Conservation (phyloP, 805 yeast genomes). For the Lachancea sp. region DNA sequence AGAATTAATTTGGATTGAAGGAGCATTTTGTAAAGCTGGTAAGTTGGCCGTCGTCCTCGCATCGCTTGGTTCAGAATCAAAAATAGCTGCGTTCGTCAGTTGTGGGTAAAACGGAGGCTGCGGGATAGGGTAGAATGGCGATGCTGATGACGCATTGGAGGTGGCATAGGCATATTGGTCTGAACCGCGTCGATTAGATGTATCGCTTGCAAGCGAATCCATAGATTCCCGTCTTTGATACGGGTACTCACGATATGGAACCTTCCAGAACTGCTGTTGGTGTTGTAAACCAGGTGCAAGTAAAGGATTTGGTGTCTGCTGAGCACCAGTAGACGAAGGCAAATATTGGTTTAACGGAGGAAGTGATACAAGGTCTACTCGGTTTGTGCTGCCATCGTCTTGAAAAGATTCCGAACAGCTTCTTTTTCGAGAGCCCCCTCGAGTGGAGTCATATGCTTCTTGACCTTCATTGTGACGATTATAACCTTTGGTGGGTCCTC, state of each 20-base stretch:
- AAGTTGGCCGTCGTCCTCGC: constrained; percentile 25
- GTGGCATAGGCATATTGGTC: constrained; percentile 7
- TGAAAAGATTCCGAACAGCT: constrained; percentile 6
- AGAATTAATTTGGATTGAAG: constrained; percentile 13
- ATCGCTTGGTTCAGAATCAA: constrained; percentile 14
- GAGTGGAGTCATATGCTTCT: constrained; percentile 2
- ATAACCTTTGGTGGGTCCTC: constrained; percentile 77
- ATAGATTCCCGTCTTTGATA: constrained; percentile 29
- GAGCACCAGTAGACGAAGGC: constrained; percentile 13
- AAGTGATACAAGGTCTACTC: constrained; percentile 20
- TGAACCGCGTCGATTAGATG: constrained; percentile 13
- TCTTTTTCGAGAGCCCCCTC: constrained; percentile 7
- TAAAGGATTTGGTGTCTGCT: not conserved
- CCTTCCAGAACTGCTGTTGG: constrained; percentile 34
- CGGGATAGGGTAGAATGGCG: constrained; percentile 5
- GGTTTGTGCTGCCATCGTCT: constrained; percentile 5
- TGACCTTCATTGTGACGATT: constrained; percentile 27
- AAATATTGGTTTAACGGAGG: constrained; percentile 32
- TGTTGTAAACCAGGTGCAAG: constrained; percentile 4
- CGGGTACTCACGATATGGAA: constrained; percentile 32
- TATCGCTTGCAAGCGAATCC: constrained; percentile 28
- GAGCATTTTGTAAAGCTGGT: constrained; percentile 24
- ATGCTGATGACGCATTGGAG: constrained; percentile 7
- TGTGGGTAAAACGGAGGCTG: constrained; percentile 9
- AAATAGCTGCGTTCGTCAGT: constrained; percentile 7